Base-by-base conservation (phyloP, 192 early-diverging fungal genomes). In the Entophlyctis luteolus region DNA sequence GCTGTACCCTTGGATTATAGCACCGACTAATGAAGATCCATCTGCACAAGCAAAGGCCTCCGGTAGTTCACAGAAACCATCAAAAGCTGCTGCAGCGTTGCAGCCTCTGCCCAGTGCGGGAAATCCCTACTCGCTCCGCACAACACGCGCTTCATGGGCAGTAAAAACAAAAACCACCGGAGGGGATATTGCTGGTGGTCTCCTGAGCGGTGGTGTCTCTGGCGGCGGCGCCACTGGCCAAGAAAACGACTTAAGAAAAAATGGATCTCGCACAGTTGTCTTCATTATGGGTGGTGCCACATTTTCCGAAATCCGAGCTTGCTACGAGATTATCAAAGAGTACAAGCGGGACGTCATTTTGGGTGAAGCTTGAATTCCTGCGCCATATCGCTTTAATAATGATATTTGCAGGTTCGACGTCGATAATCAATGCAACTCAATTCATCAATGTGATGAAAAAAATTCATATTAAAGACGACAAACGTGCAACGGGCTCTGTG, bases 201-300 rank as follows among this genome's bases (percentile, higher is more conserved):
- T 5, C 18, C 10, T 5, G 18, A 32, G 35, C 25, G 48, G 54
- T 53, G 39, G 49, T 28, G 54, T 31, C 2, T 2, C 36, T 0
- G 39, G 23, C 10, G 42, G 69, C 4, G 37, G 37, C 32, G 32
- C 25, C 0, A 54, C 22, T n/a, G 67, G 67, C 67, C 59, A 14
- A 18, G 79, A 78, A 67, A 42, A 42, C n/a, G 72, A 68, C 28
- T 54, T 79, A 52, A 67, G 67, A 62, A 81, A 71, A 59, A 82
- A 72, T 71, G 81, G 89, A 23, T 76, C 85, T 34, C 67, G 85
- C 12, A 55, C 91, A 18, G 82, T 92, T 49, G 72, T 94, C 4
- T 94, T 94, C 59, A 75, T 93, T 46, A 81, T 89, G 31, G 92
- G 92, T 36, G 92, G 92, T 23, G 72, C 90, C 34, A 86, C 88